Evolutionary conservation across 1,284 basidiomycete species (phyloP), one percentile per base, ranked within the genome.

Genomic region (Mycena citricolor): DNA sequence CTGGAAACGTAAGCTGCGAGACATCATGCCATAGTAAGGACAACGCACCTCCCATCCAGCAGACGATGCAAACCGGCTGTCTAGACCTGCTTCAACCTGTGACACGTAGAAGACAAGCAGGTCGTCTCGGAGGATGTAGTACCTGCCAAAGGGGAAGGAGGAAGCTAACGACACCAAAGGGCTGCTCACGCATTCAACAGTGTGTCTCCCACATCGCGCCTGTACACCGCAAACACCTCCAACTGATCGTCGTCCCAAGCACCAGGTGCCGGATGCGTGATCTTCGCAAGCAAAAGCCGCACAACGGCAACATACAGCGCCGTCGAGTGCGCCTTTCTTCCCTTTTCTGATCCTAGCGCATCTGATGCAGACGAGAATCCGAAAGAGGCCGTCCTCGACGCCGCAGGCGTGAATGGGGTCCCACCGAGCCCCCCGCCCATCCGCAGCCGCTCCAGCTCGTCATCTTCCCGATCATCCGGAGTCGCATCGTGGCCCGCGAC

Each of bases 161-260:
- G n/a, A n/a, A n/a, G n/a, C n/a, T n/a, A n/a, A n/a, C n/a, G n/a
- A n/a, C n/a, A n/a, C n/a, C n/a, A n/a, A n/a, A 28, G 44, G 22
- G 22, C 20, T 17, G 71, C 87, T 54, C 62, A 92, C 83, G 90
- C 90, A 57, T 93, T 91, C 48, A 94, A 87, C 21, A 95, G 74
- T 2, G 90, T 90, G 64, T 95, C 92, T 0, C 91, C 92, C 7
- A 92, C 84, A 56, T 94, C 91, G 52, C 90, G 70, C 56, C 92
- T 79, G 69, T 93, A 94, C 22, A 85, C 88, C 10, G 7, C 25
- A 4, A 48, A 44, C 23, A 23, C n/a, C 35, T n/a, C n/a, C n/a
- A n/a, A n/a, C n/a, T n/a, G n/a, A n/a, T n/a, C n/a, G 19, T n/a
- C 42, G n/a, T n/a, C n/a, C n/a, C n/a, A n/a, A n/a, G n/a, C n/a